Base-by-base conservation (phyloP, 257 asterid genomes). In the Gynochthodes officinalis region DNA sequence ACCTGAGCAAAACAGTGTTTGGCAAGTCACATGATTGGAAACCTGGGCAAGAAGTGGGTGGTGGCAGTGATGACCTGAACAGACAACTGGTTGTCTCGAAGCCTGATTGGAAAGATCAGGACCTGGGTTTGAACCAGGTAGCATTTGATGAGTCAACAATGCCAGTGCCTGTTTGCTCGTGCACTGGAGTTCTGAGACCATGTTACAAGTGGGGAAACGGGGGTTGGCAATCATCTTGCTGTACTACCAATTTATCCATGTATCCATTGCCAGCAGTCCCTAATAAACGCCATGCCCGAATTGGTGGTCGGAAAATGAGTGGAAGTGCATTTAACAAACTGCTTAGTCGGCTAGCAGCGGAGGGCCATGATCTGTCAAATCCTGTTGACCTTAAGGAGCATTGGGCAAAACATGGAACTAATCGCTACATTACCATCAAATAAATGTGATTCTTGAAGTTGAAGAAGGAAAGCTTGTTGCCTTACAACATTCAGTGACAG, bases 131-230 rank as follows among this genome's bases (percentile, higher is more conserved):
- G 85, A 92, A 95, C 86, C 97, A 87, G 79, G 99, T 94, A 14
- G 87, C 96, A 1, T 91, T 86, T 28, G 99, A 94, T 57, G 99
- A 90, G 77, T 66, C 97, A 12, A 90, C 95, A 49, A 95, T 95
- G 98, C 98, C 98, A 0, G 93, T 85, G 48, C 98, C 98, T 1
- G 92, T 92, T 27, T 95, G 99, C 72, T 90, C 99, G 2, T 95
- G 99, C 86, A 92, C 99, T 0, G 97, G 98, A 67, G 86, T 79
- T 58, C 39, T 84, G 18, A 86, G 98, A 85, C 89, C 97, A 4
- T 95, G 99, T 88, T 95, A 95, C 79, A 95, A 95, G 76, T 95
- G 99, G 99, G 99, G 99, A 16, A 91, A 86, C 28, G 99, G 99
- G n/a, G 99, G 99, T 25, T 95, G 99, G 99, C 99, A 95, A 32